A percentile compares a stretch with the other conserved stretches of the same genome.
phyloP scores from a whole-genome alignment of 352 stramenopile genomes.

The Phytophthora tentaculata region DNA sequence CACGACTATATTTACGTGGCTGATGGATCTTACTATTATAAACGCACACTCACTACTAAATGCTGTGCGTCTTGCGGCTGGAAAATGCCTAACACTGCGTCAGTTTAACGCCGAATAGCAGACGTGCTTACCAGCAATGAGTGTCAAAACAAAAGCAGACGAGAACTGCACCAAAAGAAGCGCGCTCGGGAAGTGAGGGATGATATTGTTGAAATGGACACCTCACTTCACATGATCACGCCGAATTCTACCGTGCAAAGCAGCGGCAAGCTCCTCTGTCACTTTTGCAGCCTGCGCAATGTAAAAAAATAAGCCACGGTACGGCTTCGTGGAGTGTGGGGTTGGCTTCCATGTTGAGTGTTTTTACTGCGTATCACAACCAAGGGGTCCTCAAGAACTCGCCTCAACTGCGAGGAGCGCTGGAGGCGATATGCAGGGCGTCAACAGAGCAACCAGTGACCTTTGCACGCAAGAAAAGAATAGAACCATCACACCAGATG shows the following conservation, averaged over 20 bases:
- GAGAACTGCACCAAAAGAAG: conserved; percentile 8
- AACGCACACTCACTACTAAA: conserved; percentile 8
- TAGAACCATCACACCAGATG: no score
- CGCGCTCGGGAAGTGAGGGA: conserved; percentile 1
- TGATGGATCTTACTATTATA: conserved; percentile 12
- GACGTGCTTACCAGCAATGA: conserved; percentile 10
- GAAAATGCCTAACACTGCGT: background rate
- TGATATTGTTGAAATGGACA: conserved; percentile 4
- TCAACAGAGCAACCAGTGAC: background rate
- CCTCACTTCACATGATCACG: conserved; percentile 17
- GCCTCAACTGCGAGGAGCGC: background rate
- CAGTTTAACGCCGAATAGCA: conserved; percentile 14
- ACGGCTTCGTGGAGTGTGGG: conserved; percentile 17
- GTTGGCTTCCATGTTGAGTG: conserved; percentile 17
- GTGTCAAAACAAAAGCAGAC: background rate
- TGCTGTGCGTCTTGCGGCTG: background rate
- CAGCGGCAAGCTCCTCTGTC: conserved; percentile 13
- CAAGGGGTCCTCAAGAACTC: conserved; percentile 19
- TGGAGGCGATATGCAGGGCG: conserved; percentile 6
- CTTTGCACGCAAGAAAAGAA: background rate
- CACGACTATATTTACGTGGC: conserved; percentile 14
- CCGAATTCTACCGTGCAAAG: conserved; percentile 10
- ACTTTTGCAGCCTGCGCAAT: conserved; percentile 16
- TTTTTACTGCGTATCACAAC: conserved; percentile 15
- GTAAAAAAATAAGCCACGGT: conserved; percentile 10